A percentile compares a stretch with the other conserved stretches of the same genome.
Evolutionary conservation across 225 moss, liverwort and hornwort species (phyloP).

Genomic region (Anthoceros angustus): DNA sequence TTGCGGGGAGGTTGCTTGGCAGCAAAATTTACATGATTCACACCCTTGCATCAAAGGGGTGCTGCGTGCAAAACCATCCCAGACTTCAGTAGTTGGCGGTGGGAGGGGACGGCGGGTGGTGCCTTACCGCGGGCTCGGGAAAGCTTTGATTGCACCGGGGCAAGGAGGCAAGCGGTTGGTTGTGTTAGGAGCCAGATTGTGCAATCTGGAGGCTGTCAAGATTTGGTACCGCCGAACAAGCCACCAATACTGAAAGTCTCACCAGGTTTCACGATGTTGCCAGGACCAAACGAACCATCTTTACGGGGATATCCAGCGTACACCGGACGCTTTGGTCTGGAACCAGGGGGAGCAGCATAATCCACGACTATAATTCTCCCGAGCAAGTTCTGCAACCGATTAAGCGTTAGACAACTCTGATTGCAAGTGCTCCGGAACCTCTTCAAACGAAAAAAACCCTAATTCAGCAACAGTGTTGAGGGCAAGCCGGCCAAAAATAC

Average conservation of each 20-base stretch:
- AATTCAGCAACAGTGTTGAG: not conserved
- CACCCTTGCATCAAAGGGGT: too few relatives aligned
- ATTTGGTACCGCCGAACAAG: not conserved
- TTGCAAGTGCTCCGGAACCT: not conserved
- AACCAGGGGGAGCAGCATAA: not conserved
- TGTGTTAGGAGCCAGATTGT: too few relatives aligned
- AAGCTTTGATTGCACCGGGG: too few relatives aligned
- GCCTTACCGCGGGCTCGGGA: too few relatives aligned
- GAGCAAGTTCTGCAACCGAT: not conserved
- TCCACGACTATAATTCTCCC: not conserved
- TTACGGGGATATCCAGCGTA: not conserved
- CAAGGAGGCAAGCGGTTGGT: too few relatives aligned
- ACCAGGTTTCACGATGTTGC: not conserved
- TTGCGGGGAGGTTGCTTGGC: too few relatives aligned
- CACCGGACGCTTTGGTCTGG: not conserved
- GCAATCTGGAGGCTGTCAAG: not conserved
- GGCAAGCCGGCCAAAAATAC: not conserved
- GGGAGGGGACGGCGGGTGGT: too few relatives aligned
- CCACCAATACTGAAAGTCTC: not conserved
- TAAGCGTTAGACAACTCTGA: not conserved
- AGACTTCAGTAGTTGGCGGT: too few relatives aligned
- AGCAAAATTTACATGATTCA: too few relatives aligned
- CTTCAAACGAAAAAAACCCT: not conserved
- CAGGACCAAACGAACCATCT: not conserved
- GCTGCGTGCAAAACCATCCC: too few relatives aligned